Evolutionary conservation across 257 asterid species (phyloP), one percentile per base, ranked within the genome.

Genomic region (Nicotiana benthamiana): DNA sequence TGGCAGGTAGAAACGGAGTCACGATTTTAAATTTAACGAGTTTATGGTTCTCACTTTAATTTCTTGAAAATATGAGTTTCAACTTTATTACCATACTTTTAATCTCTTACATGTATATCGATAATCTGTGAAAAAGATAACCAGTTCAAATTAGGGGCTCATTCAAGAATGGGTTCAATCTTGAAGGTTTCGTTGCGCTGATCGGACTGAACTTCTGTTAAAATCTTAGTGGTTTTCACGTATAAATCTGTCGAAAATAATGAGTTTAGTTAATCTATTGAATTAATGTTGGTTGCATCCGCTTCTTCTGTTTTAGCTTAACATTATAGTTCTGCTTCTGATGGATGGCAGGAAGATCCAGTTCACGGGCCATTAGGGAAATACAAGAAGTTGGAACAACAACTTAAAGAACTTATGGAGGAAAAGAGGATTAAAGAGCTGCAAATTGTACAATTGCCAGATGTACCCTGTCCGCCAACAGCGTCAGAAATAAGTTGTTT

Each of bases 281-380:
- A 7, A 36, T n/a, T n/a, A n/a, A n/a, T 36, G 1, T 36, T 1
- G 43, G 43, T 36, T 36, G 43, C 43, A 36, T 7, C 40, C 8
- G 46, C 46, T 36, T 9, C 3, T 40, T 40, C 48, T 40, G 12
- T 1, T 40, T 40, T 9, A 40, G 48, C 4, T 15, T 51, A 51
- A 51, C 18, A 48, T 17, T 48, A 12, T 48, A 48, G 9, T 48
- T 9, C 17, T 3, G 16, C 54, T 5, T 13, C 56, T 13, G 48
- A 40, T 40, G 48, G 34, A 46, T 46, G 60, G 24, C 46, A 32
- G 51, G 76, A 81, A 15, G 79, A 81, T 62, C 87, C 87, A 1
- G 57, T 81, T 13, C 66, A 40, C 0, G 87, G 87, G 4, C 87
- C 87, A 0, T 64, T 68, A 27, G 81, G 87, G 34, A 36, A 9